These are phyloP conservation scores for Populus alba DNA, from an alignment of 345 rosid genomes.

Conservation along the genomic window DNA sequence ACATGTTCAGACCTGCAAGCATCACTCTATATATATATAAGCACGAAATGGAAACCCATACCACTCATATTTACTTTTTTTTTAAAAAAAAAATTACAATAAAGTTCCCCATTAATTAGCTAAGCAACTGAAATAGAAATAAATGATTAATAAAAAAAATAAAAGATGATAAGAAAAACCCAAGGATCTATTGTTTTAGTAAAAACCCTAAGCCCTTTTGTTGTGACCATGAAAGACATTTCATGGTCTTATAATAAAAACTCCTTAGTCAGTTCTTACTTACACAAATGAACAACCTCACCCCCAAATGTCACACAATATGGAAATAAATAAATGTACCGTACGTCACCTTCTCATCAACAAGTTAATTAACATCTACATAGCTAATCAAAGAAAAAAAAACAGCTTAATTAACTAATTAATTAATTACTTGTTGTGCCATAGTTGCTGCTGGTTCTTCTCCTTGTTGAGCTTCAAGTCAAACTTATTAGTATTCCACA, in stretches of 20 bases:
- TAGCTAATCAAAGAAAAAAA: background rate
- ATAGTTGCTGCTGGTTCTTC: conserved; percentile 13
- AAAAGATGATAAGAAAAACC: background rate
- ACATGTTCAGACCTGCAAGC: too few relatives aligned
- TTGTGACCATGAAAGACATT: background rate
- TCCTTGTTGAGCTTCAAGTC: conserved; percentile 7
- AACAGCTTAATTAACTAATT: background rate
- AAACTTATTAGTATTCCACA: conserved; percentile 19
- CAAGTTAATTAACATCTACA: background rate
- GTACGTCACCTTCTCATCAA: background rate
- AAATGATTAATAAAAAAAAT: background rate
- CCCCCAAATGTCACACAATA: background rate
- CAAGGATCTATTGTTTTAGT: background rate
- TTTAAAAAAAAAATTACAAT: too few relatives aligned
- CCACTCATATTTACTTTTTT: too few relatives aligned
- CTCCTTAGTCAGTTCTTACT: background rate
- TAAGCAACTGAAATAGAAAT: background rate
- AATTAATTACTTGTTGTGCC: background rate
- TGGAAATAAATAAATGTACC: background rate
- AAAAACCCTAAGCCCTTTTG: background rate
- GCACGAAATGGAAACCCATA: too few relatives aligned
- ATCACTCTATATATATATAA: too few relatives aligned
- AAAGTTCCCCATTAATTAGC: background rate
- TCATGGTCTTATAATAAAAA: background rate
- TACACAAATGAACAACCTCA: background rate